Conservation (phyloP, 176 grass and related monocot genomes). For the Oryza glaberrima region DNA sequence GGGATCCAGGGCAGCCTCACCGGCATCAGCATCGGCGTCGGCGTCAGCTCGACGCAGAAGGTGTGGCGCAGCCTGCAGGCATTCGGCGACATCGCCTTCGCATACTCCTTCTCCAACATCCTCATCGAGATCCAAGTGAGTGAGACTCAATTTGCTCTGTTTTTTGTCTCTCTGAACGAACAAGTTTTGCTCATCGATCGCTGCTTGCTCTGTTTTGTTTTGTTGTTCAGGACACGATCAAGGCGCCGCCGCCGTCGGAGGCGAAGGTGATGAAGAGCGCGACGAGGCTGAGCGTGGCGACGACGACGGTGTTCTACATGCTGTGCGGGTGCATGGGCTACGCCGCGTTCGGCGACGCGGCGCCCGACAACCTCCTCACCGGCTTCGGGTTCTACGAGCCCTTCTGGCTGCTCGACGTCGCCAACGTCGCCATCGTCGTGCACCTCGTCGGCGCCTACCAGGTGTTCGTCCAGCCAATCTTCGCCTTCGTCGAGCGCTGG, state of each 20-base stretch:
- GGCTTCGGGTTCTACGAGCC: conserved; percentile 83
- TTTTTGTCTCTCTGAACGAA: neutral
- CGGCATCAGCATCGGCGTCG: conserved; percentile 41
- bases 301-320: conserved; percentile 74
- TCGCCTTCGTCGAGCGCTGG: conserved; percentile 71
- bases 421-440: conserved; percentile 74
- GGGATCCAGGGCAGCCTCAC: conserved; percentile 43
- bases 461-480: conserved; percentile 72
- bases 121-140: conserved; percentile 57
- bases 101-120: conserved; percentile 52
- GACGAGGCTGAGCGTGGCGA: conserved; percentile 46
- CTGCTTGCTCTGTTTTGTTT: neutral
- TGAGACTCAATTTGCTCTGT: neutral
- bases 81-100: conserved; percentile 53
- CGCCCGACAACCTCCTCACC: conserved; percentile 70
- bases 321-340: conserved; percentile 85
- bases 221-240: conserved; percentile 58
- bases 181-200: neutral
- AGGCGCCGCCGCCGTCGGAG: conserved; percentile 64
- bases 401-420: conserved; percentile 80
- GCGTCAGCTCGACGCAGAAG: conserved; percentile 30
- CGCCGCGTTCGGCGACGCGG: conserved; percentile 64
- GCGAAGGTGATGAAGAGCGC: conserved; percentile 75
- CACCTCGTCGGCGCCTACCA: conserved; percentile 81
- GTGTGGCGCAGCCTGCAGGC: conserved; percentile 42